Base-by-base conservation (phyloP, 352 stramenopile species). In the Pythium apleroticum region DNA sequence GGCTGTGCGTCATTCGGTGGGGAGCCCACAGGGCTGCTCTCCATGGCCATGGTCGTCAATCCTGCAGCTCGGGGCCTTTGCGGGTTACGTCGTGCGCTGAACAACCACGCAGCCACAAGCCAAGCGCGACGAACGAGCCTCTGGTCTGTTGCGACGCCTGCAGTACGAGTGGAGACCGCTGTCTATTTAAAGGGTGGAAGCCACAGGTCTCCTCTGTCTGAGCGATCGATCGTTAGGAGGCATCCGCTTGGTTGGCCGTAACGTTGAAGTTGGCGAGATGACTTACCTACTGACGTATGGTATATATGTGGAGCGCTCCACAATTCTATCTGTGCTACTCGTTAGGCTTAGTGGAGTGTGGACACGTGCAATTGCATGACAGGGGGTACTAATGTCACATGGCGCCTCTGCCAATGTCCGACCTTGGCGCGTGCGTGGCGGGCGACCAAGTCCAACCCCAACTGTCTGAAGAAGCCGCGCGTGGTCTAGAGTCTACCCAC, bases 391-490 rank as follows among this genome's bases (percentile, higher is more conserved):
- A 46, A 46, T 24, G 10, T n/a, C 11, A 24, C 24, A 3, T 46
- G 35, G 17, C 35, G 14, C 35, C 39, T 46, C 39, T 46, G 39
- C 15, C 52, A 33, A 60, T 68, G 61, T 68, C 61, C 61, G 61
- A 68, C 61, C 61, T 30, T 52, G 28, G 37, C n/a, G n/a, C 39
- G 49, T 68, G 61, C 58, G 48, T 65, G 58, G 58, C 58, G 28
- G 0, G 20, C 24, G 41, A 45, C 53, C 53, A 25, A 31, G 27
- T 22, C 50, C 50, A 57, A 35, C 50, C n/a, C 28, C 27, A 57
- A 39, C 50, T 57, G 25, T 3, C 50, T 33, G 30, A 10, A 33
- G 24, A 10, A 27, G 3, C 20, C 53, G 33, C 4, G 6, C 12
- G 3, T 10, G 20, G 19, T 11, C 30, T 15, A 25, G 54, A 30